Conservation (phyloP, 495 filamentous ascomycete species). For the Aspergillus bertholletiae region DNA sequence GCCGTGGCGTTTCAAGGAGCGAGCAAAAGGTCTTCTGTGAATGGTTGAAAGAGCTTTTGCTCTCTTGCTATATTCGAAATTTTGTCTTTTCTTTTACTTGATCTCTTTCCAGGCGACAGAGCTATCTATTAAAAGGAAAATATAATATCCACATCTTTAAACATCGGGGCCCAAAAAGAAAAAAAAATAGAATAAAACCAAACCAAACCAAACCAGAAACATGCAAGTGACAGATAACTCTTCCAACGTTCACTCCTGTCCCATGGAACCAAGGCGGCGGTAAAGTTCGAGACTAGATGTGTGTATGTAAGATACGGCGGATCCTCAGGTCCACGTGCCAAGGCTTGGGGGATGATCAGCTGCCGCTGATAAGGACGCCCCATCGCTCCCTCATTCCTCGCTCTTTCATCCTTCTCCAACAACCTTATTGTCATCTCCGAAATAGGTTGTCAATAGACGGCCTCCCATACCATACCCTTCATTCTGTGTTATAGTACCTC, state of each 20-base stretch:
- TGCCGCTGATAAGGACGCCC: conserved; percentile 9
- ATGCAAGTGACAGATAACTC: too few species aligned
- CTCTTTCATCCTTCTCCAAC: conserved; percentile 2
- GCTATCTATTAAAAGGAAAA: background rate
- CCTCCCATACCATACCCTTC: background rate
- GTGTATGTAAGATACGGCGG: background rate
- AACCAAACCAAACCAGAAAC: too few species aligned
- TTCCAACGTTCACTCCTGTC: too few species aligned
- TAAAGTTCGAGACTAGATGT: background rate
- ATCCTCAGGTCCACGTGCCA: background rate
- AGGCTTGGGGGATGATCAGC: conserved; percentile 6
- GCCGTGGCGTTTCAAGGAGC: conserved; percentile 34
- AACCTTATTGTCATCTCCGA: background rate
- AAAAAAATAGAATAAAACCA: too few species aligned
- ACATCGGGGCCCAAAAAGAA: too few species aligned
- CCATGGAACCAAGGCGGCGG: too few species aligned
- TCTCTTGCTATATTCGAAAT: background rate
- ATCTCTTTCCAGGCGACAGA: background rate
- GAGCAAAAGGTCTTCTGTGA: conserved; percentile 18
- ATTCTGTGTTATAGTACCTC: background rate
- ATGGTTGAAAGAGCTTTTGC: background rate
- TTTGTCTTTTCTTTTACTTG: background rate
- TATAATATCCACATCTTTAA: background rate
- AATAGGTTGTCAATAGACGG: conserved; percentile 9
- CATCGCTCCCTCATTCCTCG: background rate